Evolutionary conservation across 768 basidiomycete genomes (phyloP).

Genomic region (Pisolithus sp.): DNA sequence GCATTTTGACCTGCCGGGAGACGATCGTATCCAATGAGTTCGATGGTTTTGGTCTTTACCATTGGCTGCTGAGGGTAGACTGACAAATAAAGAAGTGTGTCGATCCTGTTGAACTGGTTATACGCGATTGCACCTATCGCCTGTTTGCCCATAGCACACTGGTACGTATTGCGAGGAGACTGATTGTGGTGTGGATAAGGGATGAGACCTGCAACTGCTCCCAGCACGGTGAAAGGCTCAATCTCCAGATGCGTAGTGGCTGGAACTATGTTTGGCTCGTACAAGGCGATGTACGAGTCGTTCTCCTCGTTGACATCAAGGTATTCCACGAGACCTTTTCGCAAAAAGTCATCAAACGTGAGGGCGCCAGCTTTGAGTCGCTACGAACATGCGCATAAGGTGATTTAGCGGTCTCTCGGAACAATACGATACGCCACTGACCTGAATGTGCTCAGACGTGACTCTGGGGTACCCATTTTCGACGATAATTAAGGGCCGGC

Average conservation of each 20-base stretch:
- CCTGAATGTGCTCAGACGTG: slow-evolving; percentile 70
- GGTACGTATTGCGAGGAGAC: slow-evolving; percentile 98
- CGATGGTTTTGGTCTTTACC: slow-evolving; percentile 99
- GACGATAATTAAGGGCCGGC: slow-evolving; percentile 95
- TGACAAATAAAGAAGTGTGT: slow-evolving; percentile 94
- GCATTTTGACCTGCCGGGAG: slow-evolving; percentile 98
- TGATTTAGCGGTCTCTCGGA: slow-evolving; percentile 3
- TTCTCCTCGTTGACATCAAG: slow-evolving; percentile 99
- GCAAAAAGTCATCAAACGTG: slow-evolving; percentile 91
- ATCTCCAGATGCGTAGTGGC: slow-evolving; percentile 95
- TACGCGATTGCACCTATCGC: slow-evolving; percentile 98
- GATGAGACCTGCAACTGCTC: slow-evolving; percentile 96
- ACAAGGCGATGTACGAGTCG: slow-evolving; percentile 91
- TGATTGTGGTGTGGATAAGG: slow-evolving; percentile 99
- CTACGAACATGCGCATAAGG: slow-evolving; percentile 30
- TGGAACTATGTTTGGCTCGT: slow-evolving; percentile 78
- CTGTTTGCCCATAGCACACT: slow-evolving; percentile 99
- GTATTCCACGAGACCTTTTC: slow-evolving; percentile 91
- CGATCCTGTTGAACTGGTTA: slow-evolving; percentile 96
- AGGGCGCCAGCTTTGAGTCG: slow-evolving; percentile 72
- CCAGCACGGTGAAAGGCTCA: slow-evolving; percentile 95
- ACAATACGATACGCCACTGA: slow-evolving; percentile 31
- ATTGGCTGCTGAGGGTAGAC: slow-evolving; percentile 99
- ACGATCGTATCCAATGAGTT: slow-evolving; percentile 92
- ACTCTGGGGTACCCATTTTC: slow-evolving; percentile 76